Conservation (phyloP, 2,329 filamentous ascomycete species). For the Microsporum ferrugineum region DNA sequence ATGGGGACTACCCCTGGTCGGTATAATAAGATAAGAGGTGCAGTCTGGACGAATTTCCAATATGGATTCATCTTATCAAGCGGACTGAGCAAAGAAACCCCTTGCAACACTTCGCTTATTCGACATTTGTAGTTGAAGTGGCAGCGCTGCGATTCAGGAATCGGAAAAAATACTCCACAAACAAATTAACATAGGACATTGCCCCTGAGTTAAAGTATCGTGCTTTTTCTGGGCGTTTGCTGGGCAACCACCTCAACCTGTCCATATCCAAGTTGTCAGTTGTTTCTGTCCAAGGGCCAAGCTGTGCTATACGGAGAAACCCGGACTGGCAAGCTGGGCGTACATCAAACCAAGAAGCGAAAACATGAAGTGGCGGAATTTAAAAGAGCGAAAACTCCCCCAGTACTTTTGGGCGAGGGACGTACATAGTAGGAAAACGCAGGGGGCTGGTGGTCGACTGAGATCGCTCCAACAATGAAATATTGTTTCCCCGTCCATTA, state of each 20-base stretch:
- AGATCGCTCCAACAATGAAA: background rate
- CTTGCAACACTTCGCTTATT: background rate
- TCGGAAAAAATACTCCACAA: slow-evolving; percentile 1
- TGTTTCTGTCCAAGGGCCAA: background rate
- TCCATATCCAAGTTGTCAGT: background rate
- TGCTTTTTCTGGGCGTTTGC: background rate
- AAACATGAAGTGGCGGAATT: background rate
- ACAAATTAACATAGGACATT: background rate
- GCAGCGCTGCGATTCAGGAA: background rate
- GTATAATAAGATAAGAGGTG: background rate
- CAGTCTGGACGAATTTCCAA: background rate
- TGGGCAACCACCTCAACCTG: background rate
- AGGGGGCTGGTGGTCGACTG: background rate
- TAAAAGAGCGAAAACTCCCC: background rate
- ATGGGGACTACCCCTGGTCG: background rate
- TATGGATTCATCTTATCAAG: background rate
- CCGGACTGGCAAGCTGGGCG: background rate
- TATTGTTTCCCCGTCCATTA: background rate
- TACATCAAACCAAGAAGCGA: background rate
- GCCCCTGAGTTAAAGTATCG: background rate
- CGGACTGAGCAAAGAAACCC: background rate
- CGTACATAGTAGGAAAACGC: background rate
- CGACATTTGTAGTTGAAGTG: background rate
- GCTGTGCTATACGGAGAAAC: background rate
- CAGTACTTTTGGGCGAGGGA: background rate